Evolutionary conservation across 768 basidiomycete species (phyloP), one percentile per base, ranked within the genome.

Genomic region (Termitomyces sp.): DNA sequence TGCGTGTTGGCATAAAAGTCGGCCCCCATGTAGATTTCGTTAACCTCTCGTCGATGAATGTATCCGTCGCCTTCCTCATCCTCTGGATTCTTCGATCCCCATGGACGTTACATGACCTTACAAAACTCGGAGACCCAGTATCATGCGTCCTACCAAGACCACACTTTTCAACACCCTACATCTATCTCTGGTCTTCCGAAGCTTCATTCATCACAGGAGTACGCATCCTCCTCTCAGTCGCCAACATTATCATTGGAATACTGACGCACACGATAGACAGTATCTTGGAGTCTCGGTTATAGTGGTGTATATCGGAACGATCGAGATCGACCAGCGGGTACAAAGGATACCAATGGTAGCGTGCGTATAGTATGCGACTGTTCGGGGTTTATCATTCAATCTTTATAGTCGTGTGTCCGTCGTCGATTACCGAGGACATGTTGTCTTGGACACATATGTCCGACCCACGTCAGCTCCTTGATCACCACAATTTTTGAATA

Each of bases 271-370:
- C 16, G 14, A 55, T 31, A 60, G 43, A 59, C 80, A 77, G 63
- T 82, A 79, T 64, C 67, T 83, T 55, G 74, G 79, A 43, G 76
- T 79, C 45, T 72, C 73, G n/a, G 75, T 72, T 7, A 73, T 80
- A 49, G 68, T 72, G 53, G 78, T 82, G 27, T 74, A 72, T 62
- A 73, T 73, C 27, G 77, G 76, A n/a, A 60, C 63, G 27, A 64
- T 69, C 35, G 67, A 69, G 34, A 45, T 64, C 5, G 54, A 67
- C 14, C 60, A 58, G 38, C 59, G 48, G 42, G 44, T 53, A n/a
- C 69, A 72, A 43, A 72, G 63, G 49, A 67, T 79, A 59, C 77
- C 81, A 27, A 82, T 82, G 78, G 74, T 81, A 52, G 82, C 81
- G 82, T 81, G 59, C 62, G 81, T 75, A 14, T 29, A 29, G 3